These are phyloP conservation scores for Cercospora zeae-maydis DNA, from an alignment of 2,329 filamentous ascomycete species.

Conservation along the genomic window DNA sequence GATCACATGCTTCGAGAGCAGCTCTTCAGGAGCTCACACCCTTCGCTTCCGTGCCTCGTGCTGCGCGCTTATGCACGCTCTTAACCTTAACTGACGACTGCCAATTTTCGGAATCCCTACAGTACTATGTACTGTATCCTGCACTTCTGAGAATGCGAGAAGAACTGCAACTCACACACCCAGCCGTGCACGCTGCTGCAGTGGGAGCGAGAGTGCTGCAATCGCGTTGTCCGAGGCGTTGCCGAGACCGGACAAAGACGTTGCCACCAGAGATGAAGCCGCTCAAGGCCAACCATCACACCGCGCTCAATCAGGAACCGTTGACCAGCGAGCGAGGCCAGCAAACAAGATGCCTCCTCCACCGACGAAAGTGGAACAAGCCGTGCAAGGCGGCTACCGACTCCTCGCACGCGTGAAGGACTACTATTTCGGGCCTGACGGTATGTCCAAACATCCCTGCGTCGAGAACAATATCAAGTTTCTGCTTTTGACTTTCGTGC, in stretches of 20 bases:
- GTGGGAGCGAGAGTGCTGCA: background rate
- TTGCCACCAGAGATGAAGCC: background rate
- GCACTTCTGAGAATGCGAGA: background rate
- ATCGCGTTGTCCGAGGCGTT: background rate
- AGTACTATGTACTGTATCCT: too few relatives aligned
- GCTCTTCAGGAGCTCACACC: slow-evolving; percentile 4
- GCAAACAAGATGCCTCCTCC: slow-evolving; percentile 8
- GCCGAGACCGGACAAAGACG: background rate
- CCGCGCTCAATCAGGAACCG: background rate
- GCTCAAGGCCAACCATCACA: background rate
- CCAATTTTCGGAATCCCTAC: background rate
- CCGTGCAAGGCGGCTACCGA: slow-evolving; percentile 14
- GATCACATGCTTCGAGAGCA: background rate
- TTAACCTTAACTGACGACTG: slow-evolving; percentile 3
- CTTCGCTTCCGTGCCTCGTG: background rate
- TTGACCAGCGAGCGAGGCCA: background rate
- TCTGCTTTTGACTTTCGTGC: slow-evolving; percentile 1
- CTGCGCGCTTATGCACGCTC: slow-evolving; percentile 5
- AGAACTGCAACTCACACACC: background rate
- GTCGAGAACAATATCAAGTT: slow-evolving; percentile 9
- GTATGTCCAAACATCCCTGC: slow-evolving; percentile 5
- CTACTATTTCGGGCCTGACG: slow-evolving; percentile 18
- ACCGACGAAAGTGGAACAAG: slow-evolving; percentile 12
- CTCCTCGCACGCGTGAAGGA: slow-evolving; percentile 17
- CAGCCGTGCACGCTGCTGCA: background rate